Evolutionary conservation across 768 basidiomycete species (phyloP).

Genomic region (Pisolithus marmoratus): DNA sequence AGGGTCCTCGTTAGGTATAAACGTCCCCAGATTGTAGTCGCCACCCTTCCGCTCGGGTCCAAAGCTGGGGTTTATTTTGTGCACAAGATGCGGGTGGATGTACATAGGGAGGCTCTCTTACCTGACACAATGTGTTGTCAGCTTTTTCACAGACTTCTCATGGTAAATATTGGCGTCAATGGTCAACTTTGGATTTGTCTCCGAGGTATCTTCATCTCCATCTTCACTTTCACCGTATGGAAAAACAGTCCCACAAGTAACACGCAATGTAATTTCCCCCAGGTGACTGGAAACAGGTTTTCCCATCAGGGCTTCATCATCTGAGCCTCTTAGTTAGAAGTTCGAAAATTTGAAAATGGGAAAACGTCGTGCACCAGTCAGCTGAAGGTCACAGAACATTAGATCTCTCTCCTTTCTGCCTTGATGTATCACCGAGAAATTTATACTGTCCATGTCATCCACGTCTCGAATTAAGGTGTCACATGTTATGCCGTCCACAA

Average conservation of each 20-base stretch:
- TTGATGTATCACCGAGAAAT: not conserved
- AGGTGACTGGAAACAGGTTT: conserved; percentile 5
- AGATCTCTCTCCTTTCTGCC: not conserved
- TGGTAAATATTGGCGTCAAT: conserved; percentile 9
- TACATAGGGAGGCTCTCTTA: not conserved
- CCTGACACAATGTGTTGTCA: conserved; percentile 14
- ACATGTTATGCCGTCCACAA: conserved; percentile 7
- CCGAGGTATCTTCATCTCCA: too few species aligned
- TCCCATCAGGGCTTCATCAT: conserved; percentile 15
- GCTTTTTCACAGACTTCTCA: conserved; percentile 16
- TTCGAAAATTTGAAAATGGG: not conserved
- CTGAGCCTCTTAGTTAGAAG: conserved; percentile 1
- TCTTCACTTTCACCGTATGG: too few species aligned
- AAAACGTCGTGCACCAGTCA: conserved; percentile 8
- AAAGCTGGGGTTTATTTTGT: conserved; percentile 11
- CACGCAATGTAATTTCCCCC: conserved; percentile 11
- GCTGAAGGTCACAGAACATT: conserved; percentile 13
- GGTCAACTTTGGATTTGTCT: too few species aligned
- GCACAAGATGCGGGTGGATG: not conserved
- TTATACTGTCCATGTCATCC: accelerated
- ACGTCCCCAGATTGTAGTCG: accelerated
- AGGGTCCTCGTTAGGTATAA: conserved; percentile 5
- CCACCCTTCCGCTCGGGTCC: not conserved
- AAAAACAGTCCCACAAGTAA: conserved; percentile 3
- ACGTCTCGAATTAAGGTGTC: too few species aligned